Evolutionary conservation across 2,329 filamentous ascomycete species (phyloP), one percentile per base, ranked within the genome.

Genomic region (Graphilbum ipis-grandicollis): DNA sequence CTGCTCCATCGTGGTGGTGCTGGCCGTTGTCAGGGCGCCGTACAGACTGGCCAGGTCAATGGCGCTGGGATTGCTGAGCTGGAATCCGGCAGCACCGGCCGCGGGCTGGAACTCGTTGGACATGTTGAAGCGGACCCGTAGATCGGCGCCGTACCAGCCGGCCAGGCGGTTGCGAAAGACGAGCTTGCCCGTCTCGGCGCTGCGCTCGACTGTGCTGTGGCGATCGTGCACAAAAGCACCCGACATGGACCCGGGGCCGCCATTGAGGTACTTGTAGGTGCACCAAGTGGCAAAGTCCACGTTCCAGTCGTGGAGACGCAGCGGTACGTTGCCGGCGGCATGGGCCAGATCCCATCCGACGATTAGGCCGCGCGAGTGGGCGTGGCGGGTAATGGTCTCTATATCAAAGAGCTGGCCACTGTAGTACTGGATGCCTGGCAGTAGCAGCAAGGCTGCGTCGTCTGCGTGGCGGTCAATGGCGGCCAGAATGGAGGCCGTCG

Each of bases 241-340:
- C 1, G 72, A 83, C 44, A 92, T 92, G 14, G 75, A 68, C 4
- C 85, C 85, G 0, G 85, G 83, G 0, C 85, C 85, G 19, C 76
- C 75, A 52, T 93, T 93, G 53, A 93, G 69, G 59, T 93, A 93
- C 59, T 93, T 93, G 66, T 93, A 93, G 15, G 78, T 86, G 56
- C 85, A 93, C 85, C 85, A 93, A 37, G 71, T 81, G 14, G 86
- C 85, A 49, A 93, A 93, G 54, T 93, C 85, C 25, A 92, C 83
- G 46, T 80, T 68, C 85, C 85, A 93, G 47, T 88, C 81, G 55
- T 93, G 84, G 17, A 93, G 65, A 40, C 65, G 58, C 15, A 93
- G 57, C 30, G 79, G 74, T 2, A 92, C 80, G 50, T 93, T 93
- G 23, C 85, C 85, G 18, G 71, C 80, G 0, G 83, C 73, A 34